Base-by-base conservation (phyloP, 2,329 filamentous ascomycete genomes). In the Drechslera avenae region DNA sequence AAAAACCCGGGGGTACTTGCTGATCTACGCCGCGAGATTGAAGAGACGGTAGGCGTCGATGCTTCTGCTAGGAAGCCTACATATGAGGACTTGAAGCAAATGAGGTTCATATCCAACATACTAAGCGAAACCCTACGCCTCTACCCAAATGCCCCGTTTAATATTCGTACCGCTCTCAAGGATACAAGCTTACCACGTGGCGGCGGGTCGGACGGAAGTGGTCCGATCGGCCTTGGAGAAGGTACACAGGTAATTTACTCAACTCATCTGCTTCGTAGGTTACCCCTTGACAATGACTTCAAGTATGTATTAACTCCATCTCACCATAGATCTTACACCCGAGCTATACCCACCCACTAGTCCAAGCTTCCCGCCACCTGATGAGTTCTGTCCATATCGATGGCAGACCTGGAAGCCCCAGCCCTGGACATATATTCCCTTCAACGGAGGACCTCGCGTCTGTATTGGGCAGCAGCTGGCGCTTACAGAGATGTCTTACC, bases 21-120 rank as follows among this genome's bases (percentile, higher is more conserved):
- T 47, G 33, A 68, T 54, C 55, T 73, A 59, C 41, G 78, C 16
- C 52, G 60, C 8, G 76, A 69, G 71, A 50, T 68, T 31, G 39
- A 69, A 48, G 46, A 21, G 19, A 21, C 19, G 19, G 19, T 21
- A 21, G 19, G 19, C 19, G 19, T 21, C 19, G 4, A 21, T 21
- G 19, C 19, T 21, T 21, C 19, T 21, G 19, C 19, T 21, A 21
- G 19, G 19, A 21, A 21, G 19, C 19, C 19, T 21, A 21, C 19
- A 21, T 21, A 21, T 7, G 19, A 21, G 19, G 19, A 21, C 19
- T 21, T 21, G 19, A 21, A 21, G 19, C 19, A 60, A 8, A 54
- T 63, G 51, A 54, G 56, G 13, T 66, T 63, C 32, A 56, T 70
- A 4, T 45, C 55, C 10, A 52, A 56, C 28, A 40, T 64, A 30